Conservation (phyloP, 192 early-diverging fungal genomes). For the Mycoemilia scoparia region DNA sequence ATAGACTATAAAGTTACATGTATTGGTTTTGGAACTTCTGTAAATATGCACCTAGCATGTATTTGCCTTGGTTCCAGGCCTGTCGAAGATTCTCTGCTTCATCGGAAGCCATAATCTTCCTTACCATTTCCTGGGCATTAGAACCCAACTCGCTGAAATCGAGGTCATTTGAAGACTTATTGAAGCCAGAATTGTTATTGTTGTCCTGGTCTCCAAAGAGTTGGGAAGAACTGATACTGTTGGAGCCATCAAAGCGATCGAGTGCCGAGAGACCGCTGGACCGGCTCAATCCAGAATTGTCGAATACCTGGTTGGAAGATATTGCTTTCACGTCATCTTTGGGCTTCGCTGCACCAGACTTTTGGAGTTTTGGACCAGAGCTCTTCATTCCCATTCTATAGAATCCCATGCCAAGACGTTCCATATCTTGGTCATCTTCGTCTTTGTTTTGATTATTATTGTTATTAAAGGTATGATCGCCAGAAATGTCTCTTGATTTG, state of each 20-base stretch:
- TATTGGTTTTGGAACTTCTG: constrained; percentile 26
- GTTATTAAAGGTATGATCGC: too few relatives aligned
- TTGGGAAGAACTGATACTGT: constrained; percentile 81
- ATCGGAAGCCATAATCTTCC: constrained; percentile 26
- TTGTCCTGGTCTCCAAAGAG: constrained; percentile 66
- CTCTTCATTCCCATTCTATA: constrained; percentile 44
- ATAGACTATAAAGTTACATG: not conserved
- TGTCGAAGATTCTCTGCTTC: constrained; percentile 28
- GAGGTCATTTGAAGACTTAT: constrained; percentile 59
- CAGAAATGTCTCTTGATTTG: constrained; percentile 1
- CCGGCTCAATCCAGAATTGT: too few relatives aligned
- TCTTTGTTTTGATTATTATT: constrained; percentile 5
- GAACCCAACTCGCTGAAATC: constrained; percentile 28
- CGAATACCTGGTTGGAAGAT: constrained; percentile 5
- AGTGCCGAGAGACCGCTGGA: constrained; percentile 42
- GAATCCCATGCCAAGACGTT: constrained; percentile 50
- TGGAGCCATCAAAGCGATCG: constrained; percentile 68
- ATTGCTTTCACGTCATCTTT: too few relatives aligned
- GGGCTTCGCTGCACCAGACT: constrained; percentile 8
- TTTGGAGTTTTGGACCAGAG: constrained; percentile 10
- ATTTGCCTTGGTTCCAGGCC: constrained; percentile 25
- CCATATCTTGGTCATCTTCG: constrained; percentile 17
- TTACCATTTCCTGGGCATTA: constrained; percentile 29
- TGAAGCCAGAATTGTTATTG: constrained; percentile 39
- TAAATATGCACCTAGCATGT: constrained; percentile 22